Conservation (phyloP, 1,139 yeast species). For the Blastobotrys apis region DNA sequence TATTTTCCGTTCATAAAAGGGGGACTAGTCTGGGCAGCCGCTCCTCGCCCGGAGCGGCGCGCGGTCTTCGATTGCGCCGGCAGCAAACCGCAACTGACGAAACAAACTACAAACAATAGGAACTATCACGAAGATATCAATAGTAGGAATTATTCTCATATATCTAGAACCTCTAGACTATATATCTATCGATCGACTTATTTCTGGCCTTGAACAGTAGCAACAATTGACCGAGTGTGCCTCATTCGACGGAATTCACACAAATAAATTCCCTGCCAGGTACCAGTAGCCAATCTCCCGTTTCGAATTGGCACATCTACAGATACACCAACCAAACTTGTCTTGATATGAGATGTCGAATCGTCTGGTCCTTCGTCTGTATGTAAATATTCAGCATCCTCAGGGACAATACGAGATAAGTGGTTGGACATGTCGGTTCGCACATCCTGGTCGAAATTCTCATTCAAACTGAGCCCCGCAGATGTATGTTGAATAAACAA, state of each 20-base stretch:
- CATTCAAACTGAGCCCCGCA: slow-evolving; percentile 71
- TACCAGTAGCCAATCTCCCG: slow-evolving; percentile 66
- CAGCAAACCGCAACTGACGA: no score
- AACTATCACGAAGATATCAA: no score
- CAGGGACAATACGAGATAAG: slow-evolving; percentile 65
- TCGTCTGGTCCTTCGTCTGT: slow-evolving; percentile 76
- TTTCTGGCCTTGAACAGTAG: slow-evolving; percentile 63
- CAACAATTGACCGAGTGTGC: slow-evolving; percentile 63
- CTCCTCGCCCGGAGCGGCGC: no score
- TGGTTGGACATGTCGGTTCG: slow-evolving; percentile 62
- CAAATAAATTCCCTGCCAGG: slow-evolving; percentile 81
- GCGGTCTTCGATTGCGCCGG: no score
- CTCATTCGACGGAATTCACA: slow-evolving; percentile 64
- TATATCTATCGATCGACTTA: no score
- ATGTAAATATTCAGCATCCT: slow-evolving; percentile 57
- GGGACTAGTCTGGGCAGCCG: no score
- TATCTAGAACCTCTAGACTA: no score
- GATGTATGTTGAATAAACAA: slow-evolving; percentile 74
- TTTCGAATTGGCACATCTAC: slow-evolving; percentile 63
- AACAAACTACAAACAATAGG: no score
- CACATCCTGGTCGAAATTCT: slow-evolving; percentile 77
- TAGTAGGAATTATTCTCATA: no score
- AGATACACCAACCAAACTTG: slow-evolving; percentile 61
- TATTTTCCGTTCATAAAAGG: no score
- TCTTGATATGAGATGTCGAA: slow-evolving; percentile 76